Percentiles rank a stretch among this genome's conserved stretches.
Evolutionary conservation across 2,329 filamentous ascomycete species (phyloP).

Genomic region (Neonectria ditissima): DNA sequence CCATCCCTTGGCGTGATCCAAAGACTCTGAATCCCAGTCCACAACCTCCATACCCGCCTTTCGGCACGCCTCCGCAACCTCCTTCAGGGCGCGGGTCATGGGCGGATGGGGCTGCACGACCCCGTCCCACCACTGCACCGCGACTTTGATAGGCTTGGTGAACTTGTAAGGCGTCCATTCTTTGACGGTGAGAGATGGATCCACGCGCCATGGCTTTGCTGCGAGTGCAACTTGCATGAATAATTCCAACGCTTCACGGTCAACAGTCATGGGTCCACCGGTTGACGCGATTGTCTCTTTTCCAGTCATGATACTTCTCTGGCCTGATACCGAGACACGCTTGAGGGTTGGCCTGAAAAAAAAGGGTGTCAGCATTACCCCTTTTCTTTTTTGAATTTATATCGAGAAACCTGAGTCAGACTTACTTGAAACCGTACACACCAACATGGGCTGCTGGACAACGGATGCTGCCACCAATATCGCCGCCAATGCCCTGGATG

Average conservation of each 20-base stretch:
- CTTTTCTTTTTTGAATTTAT: not conserved
- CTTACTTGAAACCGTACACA: slow-evolving; percentile 51
- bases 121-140: slow-evolving; percentile 68
- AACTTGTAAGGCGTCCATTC: slow-evolving; percentile 52
- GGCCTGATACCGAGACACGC: slow-evolving; percentile 45
- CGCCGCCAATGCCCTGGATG: slow-evolving; percentile 53
- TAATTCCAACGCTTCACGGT: slow-evolving; percentile 50
- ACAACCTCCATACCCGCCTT: slow-evolving; percentile 65
- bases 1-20: slow-evolving; percentile 64
- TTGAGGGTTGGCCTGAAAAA: slow-evolving; percentile 47
- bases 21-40: slow-evolving; percentile 62
- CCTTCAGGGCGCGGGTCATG: slow-evolving; percentile 65
- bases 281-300: slow-evolving; percentile 52
- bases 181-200: slow-evolving; percentile 48
- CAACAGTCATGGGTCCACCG: slow-evolving; percentile 50
- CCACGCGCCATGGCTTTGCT: slow-evolving; percentile 49
- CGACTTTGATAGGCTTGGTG: slow-evolving; percentile 66
- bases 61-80: slow-evolving; percentile 63
- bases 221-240: slow-evolving; percentile 50
- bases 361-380: not conserved
- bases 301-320: slow-evolving; percentile 46
- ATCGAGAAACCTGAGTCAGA: not conserved
- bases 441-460: slow-evolving; percentile 52
- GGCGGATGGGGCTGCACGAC: slow-evolving; percentile 72
- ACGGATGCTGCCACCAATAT: slow-evolving; percentile 57